phyloP scores from a whole-genome alignment of 2,329 filamentous ascomycete species.

The Talaromyces sp. region DNA sequence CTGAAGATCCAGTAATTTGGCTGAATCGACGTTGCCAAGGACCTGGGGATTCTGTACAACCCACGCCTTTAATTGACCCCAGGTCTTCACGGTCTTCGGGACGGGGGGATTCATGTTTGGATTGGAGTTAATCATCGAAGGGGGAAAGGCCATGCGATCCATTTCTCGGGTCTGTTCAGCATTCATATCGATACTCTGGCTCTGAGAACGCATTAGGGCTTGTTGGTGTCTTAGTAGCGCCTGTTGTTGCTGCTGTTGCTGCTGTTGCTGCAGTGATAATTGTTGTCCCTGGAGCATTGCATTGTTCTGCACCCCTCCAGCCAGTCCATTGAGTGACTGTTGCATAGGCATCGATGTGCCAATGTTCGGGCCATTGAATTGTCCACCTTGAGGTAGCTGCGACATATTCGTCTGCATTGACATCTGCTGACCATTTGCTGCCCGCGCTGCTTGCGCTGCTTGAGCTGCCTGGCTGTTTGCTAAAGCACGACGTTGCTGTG shows the following conservation, averaged over 20 bases:
- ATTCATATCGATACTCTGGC: slow-evolving; percentile 37
- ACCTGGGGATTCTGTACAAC: slow-evolving; percentile 45
- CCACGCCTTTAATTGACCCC: slow-evolving; percentile 57
- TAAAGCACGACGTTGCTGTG: slow-evolving; percentile 32
- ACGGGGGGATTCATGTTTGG: slow-evolving; percentile 35
- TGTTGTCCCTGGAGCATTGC: slow-evolving; percentile 34
- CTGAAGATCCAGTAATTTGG: slow-evolving; percentile 41
- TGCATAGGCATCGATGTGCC: slow-evolving; percentile 33
- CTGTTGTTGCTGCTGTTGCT: slow-evolving; percentile 30
- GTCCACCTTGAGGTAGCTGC: slow-evolving; percentile 35
- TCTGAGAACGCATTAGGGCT: slow-evolving; percentile 33
- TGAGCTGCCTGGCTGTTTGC: slow-evolving; percentile 28
- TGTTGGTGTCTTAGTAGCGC: slow-evolving; percentile 28
- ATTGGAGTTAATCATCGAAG: slow-evolving; percentile 32
- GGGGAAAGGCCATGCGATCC: slow-evolving; percentile 40
- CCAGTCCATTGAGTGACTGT: slow-evolving; percentile 33
- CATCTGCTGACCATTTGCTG: slow-evolving; percentile 30
- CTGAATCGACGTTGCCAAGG: slow-evolving; percentile 39
- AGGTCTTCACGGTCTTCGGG: slow-evolving; percentile 52
- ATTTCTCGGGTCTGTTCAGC: slow-evolving; percentile 42
- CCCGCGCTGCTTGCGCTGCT: slow-evolving; percentile 26
- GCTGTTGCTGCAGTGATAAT: slow-evolving; percentile 32
- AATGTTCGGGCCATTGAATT: slow-evolving; percentile 35
- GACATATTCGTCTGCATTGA: slow-evolving; percentile 29
- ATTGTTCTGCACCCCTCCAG: slow-evolving; percentile 27